A percentile compares a stretch with the other conserved stretches of the same genome.
Conservation (phyloP, 2,329 filamentous ascomycete genomes). For the Fusarium udum region DNA sequence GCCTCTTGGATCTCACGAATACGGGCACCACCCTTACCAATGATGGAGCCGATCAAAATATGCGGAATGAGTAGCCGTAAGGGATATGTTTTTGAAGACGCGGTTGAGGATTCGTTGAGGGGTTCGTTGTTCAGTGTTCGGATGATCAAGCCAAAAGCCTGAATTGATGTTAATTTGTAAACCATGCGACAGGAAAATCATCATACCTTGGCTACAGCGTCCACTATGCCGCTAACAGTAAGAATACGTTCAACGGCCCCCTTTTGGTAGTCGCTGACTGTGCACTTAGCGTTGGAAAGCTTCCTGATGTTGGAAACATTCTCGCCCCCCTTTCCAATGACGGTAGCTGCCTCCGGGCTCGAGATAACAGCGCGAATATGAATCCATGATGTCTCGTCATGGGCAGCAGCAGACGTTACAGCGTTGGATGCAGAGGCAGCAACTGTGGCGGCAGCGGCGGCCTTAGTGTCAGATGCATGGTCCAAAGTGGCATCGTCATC, state of each 20-base stretch:
- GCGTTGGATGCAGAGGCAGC: constrained; percentile 49
- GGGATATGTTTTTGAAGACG: constrained; percentile 96
- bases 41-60: constrained; percentile 97
- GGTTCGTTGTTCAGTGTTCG: constrained; percentile 98
- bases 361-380: constrained; percentile 97
- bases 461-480: constrained; percentile 52
- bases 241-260: constrained; percentile 97
- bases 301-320: constrained; percentile 97
- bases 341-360: constrained; percentile 94
- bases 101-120: constrained; percentile 84
- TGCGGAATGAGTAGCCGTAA: constrained; percentile 95
- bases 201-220: constrained; percentile 92
- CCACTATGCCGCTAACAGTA: constrained; percentile 95
- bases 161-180: constrained; percentile 41
- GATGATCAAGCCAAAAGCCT: constrained; percentile 98
- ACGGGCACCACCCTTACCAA: constrained; percentile 93
- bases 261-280: constrained; percentile 97
- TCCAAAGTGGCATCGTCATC: constrained; percentile 41
- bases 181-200: background rate
- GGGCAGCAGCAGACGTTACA: constrained; percentile 62
- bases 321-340: constrained; percentile 98
- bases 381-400: constrained; percentile 96
- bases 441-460: constrained; percentile 51
- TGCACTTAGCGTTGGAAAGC: constrained; percentile 96
- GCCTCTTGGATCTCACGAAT: constrained; percentile 99